phyloP scores from a whole-genome alignment of 2,329 filamentous ascomycete genomes.

The Didymella segeticola region DNA sequence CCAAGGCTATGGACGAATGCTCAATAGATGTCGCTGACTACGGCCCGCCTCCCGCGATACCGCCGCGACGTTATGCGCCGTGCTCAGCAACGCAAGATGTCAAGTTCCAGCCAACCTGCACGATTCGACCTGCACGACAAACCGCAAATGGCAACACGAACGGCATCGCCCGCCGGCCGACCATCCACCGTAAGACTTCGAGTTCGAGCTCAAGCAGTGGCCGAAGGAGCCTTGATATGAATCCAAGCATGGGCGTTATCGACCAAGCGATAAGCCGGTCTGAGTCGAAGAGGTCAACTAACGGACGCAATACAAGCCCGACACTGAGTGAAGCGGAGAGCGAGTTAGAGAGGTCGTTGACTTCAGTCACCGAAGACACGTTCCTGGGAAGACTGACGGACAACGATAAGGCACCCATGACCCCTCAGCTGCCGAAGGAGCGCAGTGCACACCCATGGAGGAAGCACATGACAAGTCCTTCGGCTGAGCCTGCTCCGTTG shows the following conservation, averaged over 20 bases:
- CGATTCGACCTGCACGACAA: slow-evolving; percentile 21
- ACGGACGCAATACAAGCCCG: slow-evolving; percentile 44
- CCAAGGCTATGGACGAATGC: slow-evolving; percentile 9
- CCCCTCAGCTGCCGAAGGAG: slow-evolving; percentile 30
- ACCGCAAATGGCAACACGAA: slow-evolving; percentile 17
- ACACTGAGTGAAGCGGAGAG: slow-evolving; percentile 56
- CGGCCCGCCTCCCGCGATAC: slow-evolving; percentile 22
- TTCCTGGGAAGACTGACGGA: slow-evolving; percentile 52
- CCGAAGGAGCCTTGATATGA: slow-evolving; percentile 23
- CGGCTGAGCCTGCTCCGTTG: slow-evolving; percentile 36
- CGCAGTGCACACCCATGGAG: neutral
- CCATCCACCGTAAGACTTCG: slow-evolving; percentile 31
- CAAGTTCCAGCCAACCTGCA: slow-evolving; percentile 39
- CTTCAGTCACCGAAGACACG: slow-evolving; percentile 34
- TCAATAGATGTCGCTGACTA: neutral
- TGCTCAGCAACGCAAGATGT: slow-evolving; percentile 30
- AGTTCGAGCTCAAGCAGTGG: slow-evolving; percentile 24
- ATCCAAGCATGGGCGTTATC: slow-evolving; percentile 30
- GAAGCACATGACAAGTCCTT: slow-evolving; percentile 15
- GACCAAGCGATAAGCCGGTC: slow-evolving; percentile 32
- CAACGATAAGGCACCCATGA: slow-evolving; percentile 35
- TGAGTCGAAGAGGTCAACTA: slow-evolving; percentile 24
- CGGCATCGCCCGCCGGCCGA: slow-evolving; percentile 21
- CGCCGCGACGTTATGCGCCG: slow-evolving; percentile 34
- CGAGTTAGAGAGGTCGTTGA: slow-evolving; percentile 45